Evolutionary conservation across 176 grass and related monocot species (phyloP).

Genomic region (Paspalum notatum): DNA sequence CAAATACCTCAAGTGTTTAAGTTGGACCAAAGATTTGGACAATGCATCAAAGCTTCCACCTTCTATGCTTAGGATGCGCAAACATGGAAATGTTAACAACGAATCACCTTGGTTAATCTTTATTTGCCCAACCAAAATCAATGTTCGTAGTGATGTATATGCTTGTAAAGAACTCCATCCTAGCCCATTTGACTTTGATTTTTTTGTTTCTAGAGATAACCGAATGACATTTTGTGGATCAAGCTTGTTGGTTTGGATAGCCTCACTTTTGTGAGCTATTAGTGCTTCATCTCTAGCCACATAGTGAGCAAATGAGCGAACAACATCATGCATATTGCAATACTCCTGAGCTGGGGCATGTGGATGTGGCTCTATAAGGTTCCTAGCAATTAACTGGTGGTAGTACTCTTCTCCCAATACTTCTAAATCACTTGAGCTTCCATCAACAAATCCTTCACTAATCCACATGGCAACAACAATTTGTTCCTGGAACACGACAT

Average conservation of each 20-base stretch:
- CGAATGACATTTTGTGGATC: background rate
- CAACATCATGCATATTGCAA: slow-evolving; percentile 30
- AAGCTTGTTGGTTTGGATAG: too few relatives aligned
- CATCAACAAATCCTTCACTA: slow-evolving; percentile 30
- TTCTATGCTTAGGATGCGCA: background rate
- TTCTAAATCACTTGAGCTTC: background rate
- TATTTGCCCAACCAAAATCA: background rate
- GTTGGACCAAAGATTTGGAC: background rate
- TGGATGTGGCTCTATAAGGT: background rate
- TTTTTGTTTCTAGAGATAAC: background rate
- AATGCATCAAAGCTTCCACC: background rate
- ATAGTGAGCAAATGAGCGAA: background rate
- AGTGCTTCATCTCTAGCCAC: too few relatives aligned
- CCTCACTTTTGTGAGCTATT: too few relatives aligned
- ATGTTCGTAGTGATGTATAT: background rate
- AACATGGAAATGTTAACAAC: background rate
- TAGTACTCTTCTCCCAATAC: too few relatives aligned
- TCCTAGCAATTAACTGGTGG: background rate
- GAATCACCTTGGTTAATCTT: background rate
- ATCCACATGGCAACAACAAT: slow-evolving; percentile 36
- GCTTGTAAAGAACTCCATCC: background rate
- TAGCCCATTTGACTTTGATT: background rate
- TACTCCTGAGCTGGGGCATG: too few relatives aligned
- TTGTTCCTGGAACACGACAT: accelerated
- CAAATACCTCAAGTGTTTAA: slow-evolving; percentile 6